Base-by-base conservation (phyloP, 208 protist genomes). In the Trypanosoma boissoni region DNA sequence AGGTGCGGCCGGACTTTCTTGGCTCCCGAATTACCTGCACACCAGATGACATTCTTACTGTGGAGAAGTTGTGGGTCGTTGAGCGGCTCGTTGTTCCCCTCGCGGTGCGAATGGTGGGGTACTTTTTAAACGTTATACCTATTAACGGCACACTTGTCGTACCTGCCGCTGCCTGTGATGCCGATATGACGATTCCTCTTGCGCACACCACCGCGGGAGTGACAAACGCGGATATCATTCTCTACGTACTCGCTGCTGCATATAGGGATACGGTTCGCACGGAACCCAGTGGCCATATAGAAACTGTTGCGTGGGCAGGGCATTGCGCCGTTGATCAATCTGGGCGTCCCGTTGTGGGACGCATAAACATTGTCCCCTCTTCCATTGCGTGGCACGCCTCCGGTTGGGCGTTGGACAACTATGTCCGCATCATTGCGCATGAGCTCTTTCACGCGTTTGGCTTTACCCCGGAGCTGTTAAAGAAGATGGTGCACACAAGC, bases 381-480 rank as follows among this genome's bases (percentile, higher is more conserved):
- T 59, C 49, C 21, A 70, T 53, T 65, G 18, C 18, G 20, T 1
- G 54, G 64, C 5, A 49, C 16, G 58, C 27, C 1, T 37, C 24
- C 2, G 14, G 43, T 28, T 44, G 50, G 34, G 18, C 37, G n/a
- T 56, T 39, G n/a, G 43, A 66, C 42, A 60, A 62, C 39, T 77
- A 88, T 58, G 14, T 74, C 4, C 70, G 74, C 23, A 58, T 79
- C 1, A 57, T 81, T 0, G 57, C 87, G 51, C 89, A 92, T 53
- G 89, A 95, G 43, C 44, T 87, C 0, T 63, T 89, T 28, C 86
- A 95, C 71, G 73, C 68, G 12, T 54, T 92, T 7, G 85, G 88
- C 9, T 95, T 95, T 28, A 52, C 71, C n/a, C 64, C 64, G 4
- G 29, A 45, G 3, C 67, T 73, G 28, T 52, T 88, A 20, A 64